A percentile compares a stretch with the other conserved stretches of the same genome.
Conservation (phyloP, 1,284 basidiomycete genomes). For the Melampsora occidentalis region DNA sequence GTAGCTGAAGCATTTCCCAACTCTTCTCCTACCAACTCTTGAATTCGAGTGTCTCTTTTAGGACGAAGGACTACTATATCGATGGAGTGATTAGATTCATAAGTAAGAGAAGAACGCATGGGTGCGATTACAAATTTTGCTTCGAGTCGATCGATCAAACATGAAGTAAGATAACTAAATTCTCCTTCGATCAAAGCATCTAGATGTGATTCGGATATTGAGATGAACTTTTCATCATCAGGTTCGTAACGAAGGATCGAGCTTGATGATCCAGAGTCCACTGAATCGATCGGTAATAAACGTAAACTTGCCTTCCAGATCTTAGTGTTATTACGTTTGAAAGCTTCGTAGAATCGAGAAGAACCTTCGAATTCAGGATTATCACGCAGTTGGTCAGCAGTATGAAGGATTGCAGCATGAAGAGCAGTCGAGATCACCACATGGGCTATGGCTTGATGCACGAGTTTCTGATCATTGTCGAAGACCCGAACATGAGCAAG, state of each 20-base stretch:
- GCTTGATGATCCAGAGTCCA: neutral
- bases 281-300: constrained; percentile 53
- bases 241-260: constrained; percentile 48
- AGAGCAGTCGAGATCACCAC: constrained; percentile 62
- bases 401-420: constrained; percentile 80
- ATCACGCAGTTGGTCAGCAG: constrained; percentile 71
- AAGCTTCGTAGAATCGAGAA: constrained; percentile 82
- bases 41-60: constrained; percentile 60
- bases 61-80: constrained; percentile 84
- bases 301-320: constrained; percentile 69
- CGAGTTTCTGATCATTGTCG: neutral
- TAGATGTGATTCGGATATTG: neutral
- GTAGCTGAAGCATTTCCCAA: constrained; percentile 58
- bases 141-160: constrained; percentile 80
- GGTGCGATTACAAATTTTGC: constrained; percentile 73
- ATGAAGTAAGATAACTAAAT: constrained; percentile 72
- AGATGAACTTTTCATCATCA: constrained; percentile 52
- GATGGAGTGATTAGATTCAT: constrained; percentile 56
- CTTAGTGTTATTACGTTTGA: constrained; percentile 66
- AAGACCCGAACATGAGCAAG: constrained; percentile 63
- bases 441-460: constrained; percentile 50
- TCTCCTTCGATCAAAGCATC: constrained; percentile 61
- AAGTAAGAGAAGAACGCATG: constrained; percentile 51
- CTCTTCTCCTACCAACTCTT: constrained; percentile 55
- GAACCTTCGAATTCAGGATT: constrained; percentile 49